Percentiles rank a stretch among this genome's conserved stretches.
phyloP scores from a whole-genome alignment of 1,284 basidiomycete species.

The Polyporus tsugae region DNA sequence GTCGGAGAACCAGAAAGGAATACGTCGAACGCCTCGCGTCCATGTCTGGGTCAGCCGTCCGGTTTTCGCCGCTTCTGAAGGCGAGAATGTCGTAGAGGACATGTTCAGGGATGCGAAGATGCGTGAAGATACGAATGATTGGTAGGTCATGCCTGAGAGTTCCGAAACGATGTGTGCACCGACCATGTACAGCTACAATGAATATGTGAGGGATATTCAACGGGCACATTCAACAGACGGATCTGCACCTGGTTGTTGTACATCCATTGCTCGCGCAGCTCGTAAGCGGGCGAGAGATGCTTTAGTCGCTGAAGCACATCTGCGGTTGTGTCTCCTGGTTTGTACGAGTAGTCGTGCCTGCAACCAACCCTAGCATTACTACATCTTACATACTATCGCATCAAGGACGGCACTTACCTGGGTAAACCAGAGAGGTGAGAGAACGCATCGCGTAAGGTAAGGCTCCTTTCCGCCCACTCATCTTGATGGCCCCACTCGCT shows the following conservation, averaged over 20 bases:
- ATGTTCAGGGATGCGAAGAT: constrained; percentile 46
- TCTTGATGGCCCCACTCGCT: constrained; percentile 50
- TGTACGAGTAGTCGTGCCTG: constrained; percentile 46
- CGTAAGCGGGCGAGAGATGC: constrained; percentile 38
- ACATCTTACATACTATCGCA: not conserved
- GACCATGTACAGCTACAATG: constrained; percentile 27
- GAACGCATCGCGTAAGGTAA: constrained; percentile 49
- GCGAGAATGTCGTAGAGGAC: constrained; percentile 46
- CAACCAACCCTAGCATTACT: not conserved
- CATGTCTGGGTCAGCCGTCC: constrained; percentile 46
- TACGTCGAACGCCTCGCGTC: constrained; percentile 35
- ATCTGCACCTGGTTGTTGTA: constrained; percentile 53
- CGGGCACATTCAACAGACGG: not conserved
- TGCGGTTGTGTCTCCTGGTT: constrained; percentile 36
- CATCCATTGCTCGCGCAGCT: constrained; percentile 49
- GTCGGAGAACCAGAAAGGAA: constrained; percentile 41
- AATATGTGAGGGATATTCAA: not conserved
- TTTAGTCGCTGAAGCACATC: constrained; percentile 36
- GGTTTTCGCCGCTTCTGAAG: constrained; percentile 40
- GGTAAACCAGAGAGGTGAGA: constrained; percentile 37
- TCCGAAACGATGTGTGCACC: constrained; percentile 44
- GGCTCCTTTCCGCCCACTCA: constrained; percentile 44
- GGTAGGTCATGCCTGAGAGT: constrained; percentile 44
- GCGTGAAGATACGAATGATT: constrained; percentile 38
- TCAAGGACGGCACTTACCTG: constrained; percentile 29